phyloP scores from a whole-genome alignment of 1,139 yeast species.

The Candida pseudoviswanathii region DNA sequence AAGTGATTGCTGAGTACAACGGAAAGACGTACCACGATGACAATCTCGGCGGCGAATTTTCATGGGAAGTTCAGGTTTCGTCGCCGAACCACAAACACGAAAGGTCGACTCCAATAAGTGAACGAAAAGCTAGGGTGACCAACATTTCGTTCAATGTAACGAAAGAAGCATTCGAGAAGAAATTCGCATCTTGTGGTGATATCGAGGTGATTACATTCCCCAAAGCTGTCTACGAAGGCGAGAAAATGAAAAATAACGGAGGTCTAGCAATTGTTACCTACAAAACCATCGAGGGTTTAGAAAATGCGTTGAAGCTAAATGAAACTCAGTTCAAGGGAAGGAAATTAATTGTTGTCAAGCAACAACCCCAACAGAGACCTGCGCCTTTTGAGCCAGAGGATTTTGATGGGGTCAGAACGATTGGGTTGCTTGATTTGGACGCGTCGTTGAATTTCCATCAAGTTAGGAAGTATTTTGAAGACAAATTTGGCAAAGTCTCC shows the following conservation, averaged over 20 bases:
- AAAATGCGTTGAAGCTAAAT: slow-evolving; percentile 41
- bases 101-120: slow-evolving; percentile 17
- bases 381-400: slow-evolving; percentile 25
- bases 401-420: slow-evolving; percentile 31
- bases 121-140: slow-evolving; percentile 54
- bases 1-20: slow-evolving; percentile 49
- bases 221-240: slow-evolving; percentile 23
- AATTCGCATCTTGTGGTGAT: slow-evolving; percentile 31
- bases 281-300: slow-evolving; percentile 36
- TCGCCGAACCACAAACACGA: slow-evolving; percentile 24
- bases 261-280: slow-evolving; percentile 64
- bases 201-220: slow-evolving; percentile 59
- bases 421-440: slow-evolving; percentile 49
- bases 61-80: slow-evolving; percentile 60
- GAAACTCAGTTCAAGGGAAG: slow-evolving; percentile 42
- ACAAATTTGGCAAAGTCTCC: slow-evolving; percentile 36
- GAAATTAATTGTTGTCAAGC: slow-evolving; percentile 39
- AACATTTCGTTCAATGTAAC: slow-evolving; percentile 63
- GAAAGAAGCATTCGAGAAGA: slow-evolving; percentile 27
- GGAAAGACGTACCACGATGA: slow-evolving; percentile 31
- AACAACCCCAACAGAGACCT: slow-evolving; percentile 26
- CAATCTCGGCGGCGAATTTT: slow-evolving; percentile 22
- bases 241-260: slow-evolving; percentile 36
- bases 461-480: slow-evolving; percentile 32
- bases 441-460: slow-evolving; percentile 49